Evolutionary conservation across 2,329 filamentous ascomycete species (phyloP).

Genomic region (Daldinia eschscholtzii): DNA sequence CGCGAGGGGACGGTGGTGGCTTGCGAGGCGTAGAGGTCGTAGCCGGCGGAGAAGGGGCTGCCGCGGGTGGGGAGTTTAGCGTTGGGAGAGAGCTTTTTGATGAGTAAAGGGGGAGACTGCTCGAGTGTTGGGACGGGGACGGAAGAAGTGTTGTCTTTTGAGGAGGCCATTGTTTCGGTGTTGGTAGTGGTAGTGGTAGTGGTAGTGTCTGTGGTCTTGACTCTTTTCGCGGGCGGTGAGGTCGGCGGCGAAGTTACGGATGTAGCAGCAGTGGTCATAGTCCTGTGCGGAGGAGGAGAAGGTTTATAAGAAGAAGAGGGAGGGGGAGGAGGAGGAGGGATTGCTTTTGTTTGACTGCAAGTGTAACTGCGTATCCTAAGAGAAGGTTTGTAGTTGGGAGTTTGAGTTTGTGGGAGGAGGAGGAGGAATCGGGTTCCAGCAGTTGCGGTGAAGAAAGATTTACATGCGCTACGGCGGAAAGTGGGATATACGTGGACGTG

Average conservation of each 20-base stretch:
- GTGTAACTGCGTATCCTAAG: too few species aligned
- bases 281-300: slow-evolving; percentile 35
- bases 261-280: slow-evolving; percentile 54
- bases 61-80: slow-evolving; percentile 89
- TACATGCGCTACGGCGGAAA: slow-evolving; percentile 21
- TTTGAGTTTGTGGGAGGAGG: not conserved
- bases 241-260: slow-evolving; percentile 68
- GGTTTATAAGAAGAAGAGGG: slow-evolving; percentile 6
- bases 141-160: slow-evolving; percentile 41
- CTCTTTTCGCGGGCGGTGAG: slow-evolving; percentile 84
- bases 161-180: slow-evolving; percentile 53
- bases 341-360: not conserved
- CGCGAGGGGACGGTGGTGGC: slow-evolving; percentile 81
- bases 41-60: slow-evolving; percentile 89
- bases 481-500: slow-evolving; percentile 11
- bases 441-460: slow-evolving; percentile 41
- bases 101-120: slow-evolving; percentile 73
- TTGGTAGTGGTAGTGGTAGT: slow-evolving; percentile 34
- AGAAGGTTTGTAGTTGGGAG: not conserved
- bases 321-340: not conserved
- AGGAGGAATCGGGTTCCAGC: slow-evolving; percentile 4
- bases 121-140: slow-evolving; percentile 55
- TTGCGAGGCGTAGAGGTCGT: slow-evolving; percentile 88
- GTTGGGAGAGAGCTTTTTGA: slow-evolving; percentile 87
- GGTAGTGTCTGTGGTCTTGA: slow-evolving; percentile 68